Evolutionary conservation across 2,329 filamentous ascomycete genomes (phyloP), one percentile per base, ranked within the genome.

Genomic region (Gnomoniopsis smithogilvyi): DNA sequence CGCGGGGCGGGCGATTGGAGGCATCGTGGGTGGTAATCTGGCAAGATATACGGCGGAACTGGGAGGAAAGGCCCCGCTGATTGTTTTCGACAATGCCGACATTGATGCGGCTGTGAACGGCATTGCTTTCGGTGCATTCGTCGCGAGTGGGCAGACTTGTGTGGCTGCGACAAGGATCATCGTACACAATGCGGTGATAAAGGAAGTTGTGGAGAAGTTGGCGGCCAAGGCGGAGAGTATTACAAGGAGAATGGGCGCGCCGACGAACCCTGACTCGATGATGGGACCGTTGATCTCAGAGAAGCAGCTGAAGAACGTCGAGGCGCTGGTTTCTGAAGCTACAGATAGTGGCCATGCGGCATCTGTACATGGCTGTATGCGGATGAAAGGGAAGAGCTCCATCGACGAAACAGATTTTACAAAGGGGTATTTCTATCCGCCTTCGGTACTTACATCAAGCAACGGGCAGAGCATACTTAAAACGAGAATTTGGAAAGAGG

Each of bases 131-230:
- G 81, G 80, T 3, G 79, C 80, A 7, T 84, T 82, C 59, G 73
- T 82, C 19, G 81, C 81, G 7, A 81, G 79, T 56, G 81, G 81
- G 0, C 81, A 84, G 71, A 82, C 80, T 1, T 84, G 81, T 63
- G 89, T 89, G 56, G 89, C 89, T 7, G 87, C 87, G 54, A 91
- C 89, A 43, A 82, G 90, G 67, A 84, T 94, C 69, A 85, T 92
- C 70, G 89, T 92, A 21, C 84, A 92, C 65, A 84, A 88, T 62
- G 73, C 73, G 38, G 83, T 92, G 67, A 81, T 90, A 67, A 80
- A 86, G 66, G 77, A 82, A 67, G 85, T 93, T 66, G 69, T 91
- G 49, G 74, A 82, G 64, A 77, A 77, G 58, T 88, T 94, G 70
- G 83, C 79, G 73, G 75, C 77, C 67, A 88, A 90, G 65, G 85